These are phyloP conservation scores for Chaetomium strumarium DNA, from an alignment of 2,329 filamentous ascomycete species.

Conservation along the genomic window DNA sequence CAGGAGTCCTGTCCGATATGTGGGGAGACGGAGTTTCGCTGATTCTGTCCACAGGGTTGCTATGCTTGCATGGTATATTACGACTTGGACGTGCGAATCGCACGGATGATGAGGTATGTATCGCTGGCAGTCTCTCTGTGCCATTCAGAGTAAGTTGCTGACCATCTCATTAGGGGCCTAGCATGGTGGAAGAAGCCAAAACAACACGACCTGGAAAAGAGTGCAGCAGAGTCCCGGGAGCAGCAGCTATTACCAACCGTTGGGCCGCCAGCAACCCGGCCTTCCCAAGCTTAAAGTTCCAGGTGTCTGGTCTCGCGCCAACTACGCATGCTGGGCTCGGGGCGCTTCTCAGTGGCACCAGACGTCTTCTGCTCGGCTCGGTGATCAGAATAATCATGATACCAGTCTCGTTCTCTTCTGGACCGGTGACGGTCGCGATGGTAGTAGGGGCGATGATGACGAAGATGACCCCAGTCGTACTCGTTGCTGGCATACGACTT, in stretches of 20 bases:
- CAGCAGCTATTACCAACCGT: neutral
- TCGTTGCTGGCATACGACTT: no score
- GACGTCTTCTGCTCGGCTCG: no score
- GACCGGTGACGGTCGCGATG: no score
- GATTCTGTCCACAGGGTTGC: neutral
- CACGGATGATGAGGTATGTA: neutral
- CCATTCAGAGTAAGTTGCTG: no score
- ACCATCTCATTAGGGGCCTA: neutral
- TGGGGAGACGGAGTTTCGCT: neutral
- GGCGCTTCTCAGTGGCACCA: no score
- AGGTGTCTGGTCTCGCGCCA: no score
- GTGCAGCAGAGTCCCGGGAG: neutral
- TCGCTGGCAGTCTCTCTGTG: neutral
- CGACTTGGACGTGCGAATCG: neutral
- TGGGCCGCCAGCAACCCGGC: neutral
- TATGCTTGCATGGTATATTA: conserved; percentile 7
- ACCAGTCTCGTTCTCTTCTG: no score
- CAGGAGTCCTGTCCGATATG: neutral
- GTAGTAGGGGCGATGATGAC: no score
- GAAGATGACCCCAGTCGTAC: no score
- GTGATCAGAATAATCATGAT: no score
- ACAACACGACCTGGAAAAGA: conserved; percentile 1
- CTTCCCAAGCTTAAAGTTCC: no score
- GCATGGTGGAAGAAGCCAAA: conserved; percentile 10
- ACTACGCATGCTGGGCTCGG: no score